phyloP scores from a whole-genome alignment of 2,329 filamentous ascomycete species.

The Byssoonygena ceratinophila region DNA sequence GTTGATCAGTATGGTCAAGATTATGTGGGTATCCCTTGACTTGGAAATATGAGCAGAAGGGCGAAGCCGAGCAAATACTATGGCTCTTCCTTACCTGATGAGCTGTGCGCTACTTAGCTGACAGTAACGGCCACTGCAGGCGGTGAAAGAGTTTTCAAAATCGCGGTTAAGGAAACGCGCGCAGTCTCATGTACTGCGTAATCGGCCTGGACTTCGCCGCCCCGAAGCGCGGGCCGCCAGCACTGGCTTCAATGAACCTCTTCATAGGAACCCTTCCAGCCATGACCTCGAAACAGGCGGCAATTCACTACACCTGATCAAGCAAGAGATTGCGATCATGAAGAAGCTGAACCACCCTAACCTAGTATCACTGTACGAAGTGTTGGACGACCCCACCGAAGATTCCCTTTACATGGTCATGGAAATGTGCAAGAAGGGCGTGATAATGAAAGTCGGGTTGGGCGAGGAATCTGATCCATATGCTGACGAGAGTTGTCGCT shows the following conservation, averaged over 20 bases:
- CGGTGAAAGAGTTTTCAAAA: conserved; percentile 97
- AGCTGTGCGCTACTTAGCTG: not conserved
- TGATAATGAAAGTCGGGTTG: conserved; percentile 92
- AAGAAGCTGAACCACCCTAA: conserved; percentile 95
- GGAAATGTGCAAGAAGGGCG: conserved; percentile 97
- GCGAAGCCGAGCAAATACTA: not conserved
- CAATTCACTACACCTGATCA: conserved; percentile 73
- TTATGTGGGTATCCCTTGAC: conserved; percentile 56
- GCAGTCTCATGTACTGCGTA: conserved; percentile 74
- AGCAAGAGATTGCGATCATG: conserved; percentile 97
- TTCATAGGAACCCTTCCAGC: conserved; percentile 50
- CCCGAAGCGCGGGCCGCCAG: conserved; percentile 44
- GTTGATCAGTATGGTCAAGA: conserved; percentile 82
- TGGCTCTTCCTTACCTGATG: not conserved
- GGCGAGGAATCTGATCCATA: conserved; percentile 75
- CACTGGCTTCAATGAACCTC: conserved; percentile 51
- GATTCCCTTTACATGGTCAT: conserved; percentile 98
- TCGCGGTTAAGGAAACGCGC: conserved; percentile 76
- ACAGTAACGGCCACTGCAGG: conserved; percentile 43
- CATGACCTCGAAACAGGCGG: conserved; percentile 46
- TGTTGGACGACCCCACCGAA: conserved; percentile 87
- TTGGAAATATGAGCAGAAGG: not conserved
- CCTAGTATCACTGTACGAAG: conserved; percentile 84
- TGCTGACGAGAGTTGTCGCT: conserved; percentile 66
- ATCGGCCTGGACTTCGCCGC: conserved; percentile 45